Percentiles rank a stretch among this genome's conserved stretches.
phyloP scores from a whole-genome alignment of 768 basidiomycete species.

The Tylopilus sp. region DNA sequence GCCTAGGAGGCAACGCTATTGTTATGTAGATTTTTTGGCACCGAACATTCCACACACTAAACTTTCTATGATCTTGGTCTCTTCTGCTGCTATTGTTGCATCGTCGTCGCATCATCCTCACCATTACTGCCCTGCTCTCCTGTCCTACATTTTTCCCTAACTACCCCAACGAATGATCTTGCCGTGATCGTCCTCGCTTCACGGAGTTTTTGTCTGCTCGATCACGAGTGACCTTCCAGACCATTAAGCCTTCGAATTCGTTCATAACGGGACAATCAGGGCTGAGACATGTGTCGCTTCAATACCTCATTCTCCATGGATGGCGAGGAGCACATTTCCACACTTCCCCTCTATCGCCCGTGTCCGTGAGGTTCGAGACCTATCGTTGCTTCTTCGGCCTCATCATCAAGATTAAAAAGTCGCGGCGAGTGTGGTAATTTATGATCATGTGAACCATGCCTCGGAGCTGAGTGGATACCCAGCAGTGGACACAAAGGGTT shows the following conservation, averaged over 20 bases:
- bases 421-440: slow-evolving; percentile 7
- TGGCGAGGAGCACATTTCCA: neutral
- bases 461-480: slow-evolving; percentile 12
- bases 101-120: slow-evolving; percentile 9
- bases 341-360: slow-evolving; percentile 5
- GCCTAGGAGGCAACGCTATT: slow-evolving; percentile 7
- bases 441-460: slow-evolving; percentile 2
- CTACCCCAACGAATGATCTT: slow-evolving; percentile 6
- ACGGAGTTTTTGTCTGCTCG: slow-evolving; percentile 14
- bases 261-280: slow-evolving; percentile 17
- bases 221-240: slow-evolving; percentile 16
- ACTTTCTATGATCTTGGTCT: neutral
- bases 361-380: slow-evolving; percentile 12
- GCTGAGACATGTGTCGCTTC: neutral
- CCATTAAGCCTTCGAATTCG: slow-evolving; percentile 11
- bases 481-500: slow-evolving; percentile 2
- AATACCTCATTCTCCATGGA: slow-evolving; percentile 1
- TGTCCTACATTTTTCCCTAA: slow-evolving; percentile 16
- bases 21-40: slow-evolving; percentile 14
- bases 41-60: slow-evolving; percentile 9
- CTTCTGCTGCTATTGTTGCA: slow-evolving; percentile 9
- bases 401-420: slow-evolving; percentile 22
- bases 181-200: slow-evolving; percentile 16
- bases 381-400: slow-evolving; percentile 2
- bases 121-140: slow-evolving; percentile 5